Evolutionary conservation across 2,329 filamentous ascomycete genomes (phyloP).

Genomic region (Pseudocercospora cruenta): DNA sequence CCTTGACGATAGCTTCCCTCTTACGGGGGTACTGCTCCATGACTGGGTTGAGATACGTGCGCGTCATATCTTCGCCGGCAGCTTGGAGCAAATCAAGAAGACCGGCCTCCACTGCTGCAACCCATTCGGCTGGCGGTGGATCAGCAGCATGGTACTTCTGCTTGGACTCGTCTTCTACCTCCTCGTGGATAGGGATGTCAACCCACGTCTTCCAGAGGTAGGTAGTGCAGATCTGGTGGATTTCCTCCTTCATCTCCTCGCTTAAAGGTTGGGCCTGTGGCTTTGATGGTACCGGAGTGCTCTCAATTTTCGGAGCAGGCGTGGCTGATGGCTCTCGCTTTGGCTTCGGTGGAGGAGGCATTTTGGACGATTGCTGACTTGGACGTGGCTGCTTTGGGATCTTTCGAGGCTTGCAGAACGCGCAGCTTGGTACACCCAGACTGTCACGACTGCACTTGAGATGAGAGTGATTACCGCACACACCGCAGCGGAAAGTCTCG

Average conservation of each 20-base stretch:
- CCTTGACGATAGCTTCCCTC: slow-evolving; percentile 15
- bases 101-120: slow-evolving; percentile 18
- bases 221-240: slow-evolving; percentile 20
- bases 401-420: not conserved
- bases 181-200: slow-evolving; percentile 14
- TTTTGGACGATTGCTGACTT: not conserved
- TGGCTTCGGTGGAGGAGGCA: not conserved
- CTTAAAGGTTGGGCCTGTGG: slow-evolving; percentile 4
- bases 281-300: not conserved
- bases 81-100: slow-evolving; percentile 19
- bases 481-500: not conserved
- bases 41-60: slow-evolving; percentile 15
- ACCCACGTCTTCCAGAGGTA: slow-evolving; percentile 26
- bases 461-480: not conserved
- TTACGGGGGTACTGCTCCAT: slow-evolving; percentile 18
- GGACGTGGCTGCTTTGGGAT: not conserved
- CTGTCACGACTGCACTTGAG: slow-evolving; percentile 4
- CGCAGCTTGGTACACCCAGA: not conserved
- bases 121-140: slow-evolving; percentile 19
- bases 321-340: not conserved
- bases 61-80: slow-evolving; percentile 14
- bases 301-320: not conserved
- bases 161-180: not conserved
- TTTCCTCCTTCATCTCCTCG: slow-evolving; percentile 20
- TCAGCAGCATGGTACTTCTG: not conserved